A percentile compares a stretch with the other conserved stretches of the same genome.
Evolutionary conservation across 805 yeast species (phyloP).

Genomic region (Pichia ethanolica): DNA sequence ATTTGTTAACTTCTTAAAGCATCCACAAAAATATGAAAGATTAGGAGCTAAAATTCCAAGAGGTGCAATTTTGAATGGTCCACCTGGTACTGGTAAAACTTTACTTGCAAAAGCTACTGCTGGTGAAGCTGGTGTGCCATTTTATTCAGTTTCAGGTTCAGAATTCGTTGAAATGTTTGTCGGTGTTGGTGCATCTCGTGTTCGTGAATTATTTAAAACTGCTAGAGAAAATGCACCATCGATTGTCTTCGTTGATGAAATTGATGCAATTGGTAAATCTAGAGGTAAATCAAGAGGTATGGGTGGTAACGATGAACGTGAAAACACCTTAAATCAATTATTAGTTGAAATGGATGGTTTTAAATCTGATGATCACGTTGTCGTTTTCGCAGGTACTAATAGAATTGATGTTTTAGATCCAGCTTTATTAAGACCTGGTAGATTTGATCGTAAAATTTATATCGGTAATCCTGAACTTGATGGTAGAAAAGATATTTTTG

Average conservation of each 20-base stretch:
- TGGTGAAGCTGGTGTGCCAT: constrained; percentile 94
- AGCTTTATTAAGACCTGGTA: constrained; percentile 88
- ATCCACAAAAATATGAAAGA: constrained; percentile 76
- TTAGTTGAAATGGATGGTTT: constrained; percentile 96
- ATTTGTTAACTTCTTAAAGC: constrained; percentile 80
- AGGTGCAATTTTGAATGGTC: constrained; percentile 91
- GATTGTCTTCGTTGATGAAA: constrained; percentile 87
- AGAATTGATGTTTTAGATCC: constrained; percentile 86
- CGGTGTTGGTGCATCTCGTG: constrained; percentile 94
- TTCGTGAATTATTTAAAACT: constrained; percentile 82
- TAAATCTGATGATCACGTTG: constrained; percentile 80
- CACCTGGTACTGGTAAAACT: constrained; percentile 97
- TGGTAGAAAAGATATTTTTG: constrained; percentile 82
- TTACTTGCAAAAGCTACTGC: constrained; percentile 91
- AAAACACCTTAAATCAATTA: constrained; percentile 84
- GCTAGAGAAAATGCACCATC: constrained; percentile 89
- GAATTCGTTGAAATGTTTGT: constrained; percentile 97
- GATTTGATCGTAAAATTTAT: constrained; percentile 85
- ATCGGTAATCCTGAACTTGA: constrained; percentile 84
- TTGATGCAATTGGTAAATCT: constrained; percentile 91
- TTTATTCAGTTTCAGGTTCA: constrained; percentile 84
- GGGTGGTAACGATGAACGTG: constrained; percentile 89
- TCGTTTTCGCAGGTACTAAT: constrained; percentile 91
- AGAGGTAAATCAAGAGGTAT: constrained; percentile 65
- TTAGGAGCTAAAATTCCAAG: constrained; percentile 93